Conservation (phyloP, 305 asterid genomes). For the Fraxinus ornus region DNA sequence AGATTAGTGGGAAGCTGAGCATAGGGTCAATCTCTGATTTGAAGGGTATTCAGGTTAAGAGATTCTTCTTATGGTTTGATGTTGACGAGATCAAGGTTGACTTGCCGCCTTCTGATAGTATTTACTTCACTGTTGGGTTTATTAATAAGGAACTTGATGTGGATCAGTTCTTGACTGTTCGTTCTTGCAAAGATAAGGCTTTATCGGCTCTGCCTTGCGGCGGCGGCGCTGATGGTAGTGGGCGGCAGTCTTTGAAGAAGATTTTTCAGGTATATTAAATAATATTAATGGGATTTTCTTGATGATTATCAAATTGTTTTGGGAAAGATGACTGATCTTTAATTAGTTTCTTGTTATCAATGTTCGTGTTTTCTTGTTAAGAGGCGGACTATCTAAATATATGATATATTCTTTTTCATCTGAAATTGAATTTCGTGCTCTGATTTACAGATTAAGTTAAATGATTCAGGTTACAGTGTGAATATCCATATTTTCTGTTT, state of each 20-base stretch:
- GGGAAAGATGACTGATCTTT: not conserved
- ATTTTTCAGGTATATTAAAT: constrained; percentile 44
- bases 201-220: constrained; percentile 14
- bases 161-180: constrained; percentile 71
- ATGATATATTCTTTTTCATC: not conserved
- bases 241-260: constrained; percentile 25
- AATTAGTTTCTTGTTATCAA: not conserved
- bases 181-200: constrained; percentile 68
- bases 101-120: constrained; percentile 72
- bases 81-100: constrained; percentile 83
- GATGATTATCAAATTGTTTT: not conserved
- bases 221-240: not conserved
- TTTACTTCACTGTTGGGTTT: constrained; percentile 84
- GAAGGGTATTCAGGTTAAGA: constrained; percentile 73
- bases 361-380: not conserved
- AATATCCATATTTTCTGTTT: not conserved
- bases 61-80: constrained; percentile 70
- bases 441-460: not conserved
- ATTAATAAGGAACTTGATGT: constrained; percentile 76
- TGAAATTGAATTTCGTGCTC: not conserved
- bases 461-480: not conserved
- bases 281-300: not conserved
- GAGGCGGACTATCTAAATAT: not conserved
- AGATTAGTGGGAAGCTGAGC: constrained; percentile 64
- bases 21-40: constrained; percentile 67